These are phyloP conservation scores for Auriculariales sp. DNA, from an alignment of 768 basidiomycete species.

Conservation along the genomic window DNA sequence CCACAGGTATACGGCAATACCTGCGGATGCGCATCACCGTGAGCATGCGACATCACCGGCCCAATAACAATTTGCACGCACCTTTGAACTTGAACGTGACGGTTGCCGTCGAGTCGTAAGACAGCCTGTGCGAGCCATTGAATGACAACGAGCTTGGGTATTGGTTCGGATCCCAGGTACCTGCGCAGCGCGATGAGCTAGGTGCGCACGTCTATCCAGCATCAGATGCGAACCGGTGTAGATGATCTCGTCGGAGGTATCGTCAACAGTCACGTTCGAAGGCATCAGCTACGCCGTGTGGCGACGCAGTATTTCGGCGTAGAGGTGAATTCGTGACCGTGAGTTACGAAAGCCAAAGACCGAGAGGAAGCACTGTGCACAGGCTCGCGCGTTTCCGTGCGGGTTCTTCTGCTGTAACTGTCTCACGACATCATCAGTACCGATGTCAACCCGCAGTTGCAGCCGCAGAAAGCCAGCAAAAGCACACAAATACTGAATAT, in stretches of 20 bases:
- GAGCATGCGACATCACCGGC: no score
- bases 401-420: no score
- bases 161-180: not conserved
- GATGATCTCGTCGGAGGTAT: not conserved
- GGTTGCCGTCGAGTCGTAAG: not conserved
- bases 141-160: not conserved
- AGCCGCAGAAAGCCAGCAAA: no score
- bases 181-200: not conserved
- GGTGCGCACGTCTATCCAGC: not conserved
- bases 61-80: not conserved
- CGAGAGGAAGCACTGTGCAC: no score
- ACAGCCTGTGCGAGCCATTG: not conserved
- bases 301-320: no score
- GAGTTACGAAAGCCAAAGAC: no score
- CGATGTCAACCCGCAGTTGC: no score
- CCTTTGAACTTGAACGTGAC: conserved; percentile 1
- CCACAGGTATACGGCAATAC: not conserved
- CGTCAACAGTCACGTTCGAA: not conserved
- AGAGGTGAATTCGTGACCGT: no score
- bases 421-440: no score
- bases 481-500: no score
- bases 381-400: no score
- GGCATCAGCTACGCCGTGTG: no score
- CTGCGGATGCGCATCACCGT: not conserved
- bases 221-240: not conserved